A percentile compares a stretch with the other conserved stretches of the same genome.
Conservation (phyloP, 305 asterid species). For the Fraxinus angustifolia region DNA sequence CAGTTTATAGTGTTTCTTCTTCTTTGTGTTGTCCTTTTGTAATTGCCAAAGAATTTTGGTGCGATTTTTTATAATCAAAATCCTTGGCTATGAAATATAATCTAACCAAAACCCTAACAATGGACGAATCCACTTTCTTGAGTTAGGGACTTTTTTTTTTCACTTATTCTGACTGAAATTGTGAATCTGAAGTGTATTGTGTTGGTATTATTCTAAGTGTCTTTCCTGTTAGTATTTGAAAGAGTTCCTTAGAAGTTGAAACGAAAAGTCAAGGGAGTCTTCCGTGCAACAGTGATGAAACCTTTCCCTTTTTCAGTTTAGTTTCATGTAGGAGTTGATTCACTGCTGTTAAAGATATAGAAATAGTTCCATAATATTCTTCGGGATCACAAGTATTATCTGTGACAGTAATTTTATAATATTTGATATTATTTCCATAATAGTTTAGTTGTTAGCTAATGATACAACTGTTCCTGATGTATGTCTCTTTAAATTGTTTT, state of each 20-base stretch:
- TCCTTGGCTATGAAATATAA: not conserved
- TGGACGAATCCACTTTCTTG: slow-evolving; percentile 7
- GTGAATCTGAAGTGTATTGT: not conserved
- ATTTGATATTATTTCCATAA: not conserved
- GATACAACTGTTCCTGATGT: not conserved
- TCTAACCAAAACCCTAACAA: slow-evolving; percentile 39
- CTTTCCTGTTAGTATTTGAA: slow-evolving; percentile 21
- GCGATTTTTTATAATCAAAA: not conserved
- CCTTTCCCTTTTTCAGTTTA: slow-evolving; percentile 21
- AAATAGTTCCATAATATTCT: not conserved
- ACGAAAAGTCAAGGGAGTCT: slow-evolving; percentile 23
- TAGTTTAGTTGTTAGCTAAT: not conserved
- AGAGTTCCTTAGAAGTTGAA: slow-evolving; percentile 29
- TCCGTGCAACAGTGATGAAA: slow-evolving; percentile 18
- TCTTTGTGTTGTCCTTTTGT: not conserved
- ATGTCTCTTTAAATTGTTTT: not conserved
- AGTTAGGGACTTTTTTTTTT: not conserved
- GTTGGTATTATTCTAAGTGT: slow-evolving; percentile 13
- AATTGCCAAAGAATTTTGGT: not conserved
- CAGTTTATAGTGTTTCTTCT: not conserved
- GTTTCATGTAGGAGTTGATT: slow-evolving; percentile 7
- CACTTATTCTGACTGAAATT: not conserved
- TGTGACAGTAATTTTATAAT: not conserved
- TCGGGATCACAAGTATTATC: not conserved
- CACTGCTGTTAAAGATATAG: not conserved